Evolutionary conservation across 1,139 yeast genomes (phyloP), one percentile per base, ranked within the genome.

Genomic region (Kodamaea plutei): DNA sequence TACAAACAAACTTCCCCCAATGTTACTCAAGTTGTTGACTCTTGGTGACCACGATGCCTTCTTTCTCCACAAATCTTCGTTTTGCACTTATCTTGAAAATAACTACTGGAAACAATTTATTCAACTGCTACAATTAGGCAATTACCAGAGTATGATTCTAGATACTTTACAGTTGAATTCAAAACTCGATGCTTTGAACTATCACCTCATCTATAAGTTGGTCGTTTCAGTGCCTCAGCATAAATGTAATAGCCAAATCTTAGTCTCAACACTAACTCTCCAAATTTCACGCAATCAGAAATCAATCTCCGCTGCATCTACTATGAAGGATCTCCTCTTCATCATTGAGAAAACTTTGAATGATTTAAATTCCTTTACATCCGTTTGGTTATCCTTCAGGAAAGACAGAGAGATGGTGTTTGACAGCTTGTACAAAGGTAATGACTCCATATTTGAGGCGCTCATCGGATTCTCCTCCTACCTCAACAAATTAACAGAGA

Each of bases 51-150:
- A 16, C 6, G 25, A 25, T 4, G n/a, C 10, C 3, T 19, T 27
- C 8, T 28, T 28, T 21, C n/a, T 18, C 3, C 36, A 35, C 15
- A 25, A 17, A 8, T 20, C 33, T 3, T 28, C 46, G 2, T 66
- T 64, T 37, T 60, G 69, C 66, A 22, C 37, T 9, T 45, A 60
- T 9, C 48, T 52, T 27, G 34, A 35, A 7, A 34, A 48, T 7
- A 60, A 58, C 2, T 64, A 58, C 35, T 66, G 70, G 70, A 36
- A 47, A 16, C 42, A 41, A 9, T 44, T 61, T 22, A 45, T 59
- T 2, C 35, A 30, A 8, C 21, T 32, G 2, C 24, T 51, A 23
- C 23, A 8, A 32, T 27, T 23, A 31, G 29, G 26, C 4, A 15
- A 31, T 7, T 54, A 46, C 31, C 47, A 44, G n/a, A 23, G 43